Conservation (phyloP, 163 green algal species). For the Chlorella variabilis region DNA sequence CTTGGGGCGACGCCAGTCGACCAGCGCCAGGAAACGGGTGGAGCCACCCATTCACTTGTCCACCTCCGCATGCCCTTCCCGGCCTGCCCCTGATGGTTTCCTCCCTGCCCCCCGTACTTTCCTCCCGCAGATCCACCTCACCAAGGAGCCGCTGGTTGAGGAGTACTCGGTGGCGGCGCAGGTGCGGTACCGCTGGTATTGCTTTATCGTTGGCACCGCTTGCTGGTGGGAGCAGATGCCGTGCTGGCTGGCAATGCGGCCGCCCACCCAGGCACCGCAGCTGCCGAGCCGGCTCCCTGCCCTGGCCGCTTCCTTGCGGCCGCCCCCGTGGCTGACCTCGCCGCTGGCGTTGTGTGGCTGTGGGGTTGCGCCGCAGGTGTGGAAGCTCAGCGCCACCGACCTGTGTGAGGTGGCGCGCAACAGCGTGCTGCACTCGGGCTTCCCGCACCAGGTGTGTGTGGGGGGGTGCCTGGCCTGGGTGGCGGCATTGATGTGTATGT, state of each 20-base stretch:
- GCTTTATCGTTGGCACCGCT: too few relatives aligned
- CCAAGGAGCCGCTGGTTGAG: constrained; percentile 98
- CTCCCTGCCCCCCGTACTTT: too few relatives aligned
- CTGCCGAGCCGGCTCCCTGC: too few relatives aligned
- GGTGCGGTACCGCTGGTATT: constrained; percentile 42
- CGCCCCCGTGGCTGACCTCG: neutral
- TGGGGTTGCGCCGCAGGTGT: constrained; percentile 79
- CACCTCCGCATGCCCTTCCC: too few relatives aligned
- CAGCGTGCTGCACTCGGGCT: constrained; percentile 91
- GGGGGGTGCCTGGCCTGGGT: neutral
- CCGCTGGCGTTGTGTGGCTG: too few relatives aligned
- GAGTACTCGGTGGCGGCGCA: constrained; percentile 95
- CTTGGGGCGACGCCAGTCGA: too few relatives aligned
- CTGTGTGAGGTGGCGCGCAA: constrained; percentile 98
- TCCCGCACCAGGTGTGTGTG: constrained; percentile 80
- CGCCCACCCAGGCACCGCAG: too few relatives aligned
- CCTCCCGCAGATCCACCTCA: constrained; percentile 96
- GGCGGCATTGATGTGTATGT: too few relatives aligned
- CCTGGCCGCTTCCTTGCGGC: neutral
- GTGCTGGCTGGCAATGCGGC: neutral
- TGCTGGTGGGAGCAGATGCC: neutral
- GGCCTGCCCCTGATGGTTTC: too few relatives aligned
- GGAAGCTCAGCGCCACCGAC: constrained; percentile 96
- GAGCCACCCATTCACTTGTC: too few relatives aligned
- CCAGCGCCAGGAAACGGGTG: too few relatives aligned